Conservation (phyloP, 805 yeast species). For the Suhomyces vadensis region DNA sequence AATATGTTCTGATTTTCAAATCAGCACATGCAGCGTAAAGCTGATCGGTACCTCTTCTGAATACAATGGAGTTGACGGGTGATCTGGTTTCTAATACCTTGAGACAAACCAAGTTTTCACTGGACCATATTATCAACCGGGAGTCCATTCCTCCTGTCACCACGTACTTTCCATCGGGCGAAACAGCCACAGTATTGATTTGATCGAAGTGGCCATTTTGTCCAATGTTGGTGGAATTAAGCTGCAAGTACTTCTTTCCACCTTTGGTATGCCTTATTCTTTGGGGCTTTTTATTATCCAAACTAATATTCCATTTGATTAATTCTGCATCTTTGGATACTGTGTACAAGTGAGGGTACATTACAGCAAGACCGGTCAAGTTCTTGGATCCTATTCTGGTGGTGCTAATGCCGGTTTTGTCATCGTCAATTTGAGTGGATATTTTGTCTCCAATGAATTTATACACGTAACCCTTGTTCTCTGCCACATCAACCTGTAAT, state of each 20-base stretch:
- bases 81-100: slow-evolving; percentile 80
- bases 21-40: slow-evolving; percentile 93
- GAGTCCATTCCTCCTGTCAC: slow-evolving; percentile 91
- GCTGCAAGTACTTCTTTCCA: slow-evolving; percentile 46
- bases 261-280: slow-evolving; percentile 67
- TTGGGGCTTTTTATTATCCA: slow-evolving; percentile 53
- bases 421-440: slow-evolving; percentile 38
- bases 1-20: slow-evolving; percentile 82
- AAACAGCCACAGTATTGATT: slow-evolving; percentile 75
- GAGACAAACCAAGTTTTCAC: slow-evolving; percentile 72
- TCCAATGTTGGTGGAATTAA: slow-evolving; percentile 48
- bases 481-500: slow-evolving; percentile 85
- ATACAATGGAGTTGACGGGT: slow-evolving; percentile 67
- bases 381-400: slow-evolving; percentile 64
- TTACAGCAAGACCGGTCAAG: slow-evolving; percentile 56
- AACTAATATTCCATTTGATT: slow-evolving; percentile 74
- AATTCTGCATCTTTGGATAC: slow-evolving; percentile 80
- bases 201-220: slow-evolving; percentile 76
- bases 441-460: slow-evolving; percentile 60
- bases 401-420: slow-evolving; percentile 33
- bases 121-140: slow-evolving; percentile 81
- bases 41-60: slow-evolving; percentile 80
- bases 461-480: slow-evolving; percentile 80
- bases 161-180: slow-evolving; percentile 83
- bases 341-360: slow-evolving; percentile 67